Evolutionary conservation across 108 stramenopile species (phyloP).

Genomic region (Skeletonema menzelii): DNA sequence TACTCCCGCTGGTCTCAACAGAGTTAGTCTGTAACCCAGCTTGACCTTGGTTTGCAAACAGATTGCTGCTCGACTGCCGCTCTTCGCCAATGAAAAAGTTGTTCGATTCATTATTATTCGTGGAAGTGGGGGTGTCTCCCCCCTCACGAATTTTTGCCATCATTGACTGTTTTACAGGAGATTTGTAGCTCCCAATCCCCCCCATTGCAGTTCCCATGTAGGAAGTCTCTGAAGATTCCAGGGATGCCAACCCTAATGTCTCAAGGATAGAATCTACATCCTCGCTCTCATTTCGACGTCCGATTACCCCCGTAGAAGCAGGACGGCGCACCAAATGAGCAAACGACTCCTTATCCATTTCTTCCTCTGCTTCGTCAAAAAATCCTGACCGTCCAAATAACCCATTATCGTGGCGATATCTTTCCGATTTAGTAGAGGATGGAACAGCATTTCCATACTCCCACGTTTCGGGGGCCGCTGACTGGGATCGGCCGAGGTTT

Average conservation of each 20-base stretch:
- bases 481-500: constrained; percentile 56
- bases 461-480: constrained; percentile 49
- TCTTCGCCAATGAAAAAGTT: constrained; percentile 1
- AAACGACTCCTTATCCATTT: constrained; percentile 25
- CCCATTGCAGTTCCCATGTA: neutral
- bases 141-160: constrained; percentile 26
- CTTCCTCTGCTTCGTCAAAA: constrained; percentile 40
- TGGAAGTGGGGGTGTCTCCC: neutral
- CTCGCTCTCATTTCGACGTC: constrained; percentile 15
- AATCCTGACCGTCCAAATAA: constrained; percentile 12
- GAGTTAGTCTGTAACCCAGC: neutral
- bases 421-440: constrained; percentile 41
- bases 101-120: neutral
- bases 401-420: constrained; percentile 9
- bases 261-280: constrained; percentile 50
- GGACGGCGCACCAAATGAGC: constrained; percentile 46
- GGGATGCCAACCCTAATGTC: constrained; percentile 41
- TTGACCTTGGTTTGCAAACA: constrained; percentile 1
- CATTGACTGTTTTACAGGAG: constrained; percentile 16
- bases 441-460: constrained; percentile 26
- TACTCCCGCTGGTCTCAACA: neutral
- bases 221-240: constrained; percentile 15
- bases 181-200: constrained; percentile 10
- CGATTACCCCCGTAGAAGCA: constrained; percentile 70
- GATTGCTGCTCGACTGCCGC: neutral